Conservation (phyloP, 345 rosid species). For the Salix exigua region DNA sequence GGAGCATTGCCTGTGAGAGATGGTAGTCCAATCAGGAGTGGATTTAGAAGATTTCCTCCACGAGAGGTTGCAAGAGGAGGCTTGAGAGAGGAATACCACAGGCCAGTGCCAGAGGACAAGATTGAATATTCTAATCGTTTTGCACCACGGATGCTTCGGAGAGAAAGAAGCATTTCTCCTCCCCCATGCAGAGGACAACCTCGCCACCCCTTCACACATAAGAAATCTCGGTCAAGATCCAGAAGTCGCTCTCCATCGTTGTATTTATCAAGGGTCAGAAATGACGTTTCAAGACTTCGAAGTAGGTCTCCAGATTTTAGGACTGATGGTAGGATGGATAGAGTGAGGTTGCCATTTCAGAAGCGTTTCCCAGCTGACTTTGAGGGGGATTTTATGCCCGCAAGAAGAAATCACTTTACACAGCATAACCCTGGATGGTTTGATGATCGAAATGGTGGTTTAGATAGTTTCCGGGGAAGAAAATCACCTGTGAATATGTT, state of each 20-base stretch:
- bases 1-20: slow-evolving; percentile 27
- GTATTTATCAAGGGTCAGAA: slow-evolving; percentile 31
- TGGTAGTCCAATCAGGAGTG: slow-evolving; percentile 33
- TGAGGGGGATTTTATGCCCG: slow-evolving; percentile 39
- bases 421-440: slow-evolving; percentile 30
- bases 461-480: slow-evolving; percentile 35
- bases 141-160: slow-evolving; percentile 29
- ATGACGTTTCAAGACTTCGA: slow-evolving; percentile 31
- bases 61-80: slow-evolving; percentile 27
- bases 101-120: slow-evolving; percentile 25
- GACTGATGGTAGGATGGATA: slow-evolving; percentile 28
- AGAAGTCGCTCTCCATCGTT: slow-evolving; percentile 44
- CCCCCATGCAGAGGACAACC: slow-evolving; percentile 30
- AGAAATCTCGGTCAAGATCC: slow-evolving; percentile 41
- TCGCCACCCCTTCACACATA: slow-evolving; percentile 22
- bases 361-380: slow-evolving; percentile 34
- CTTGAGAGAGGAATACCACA: slow-evolving; percentile 29
- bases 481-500: slow-evolving; percentile 36
- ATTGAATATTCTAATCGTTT: slow-evolving; percentile 28
- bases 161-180: slow-evolving; percentile 53
- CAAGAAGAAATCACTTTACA: slow-evolving; percentile 28
- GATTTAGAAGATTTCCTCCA: slow-evolving; percentile 34
- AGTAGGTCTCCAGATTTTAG: slow-evolving; percentile 47
- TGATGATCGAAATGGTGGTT: slow-evolving; percentile 34
- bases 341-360: slow-evolving; percentile 40